Evolutionary conservation across 305 asterid genomes (phyloP).

Genomic region (Andrographis paniculata): DNA sequence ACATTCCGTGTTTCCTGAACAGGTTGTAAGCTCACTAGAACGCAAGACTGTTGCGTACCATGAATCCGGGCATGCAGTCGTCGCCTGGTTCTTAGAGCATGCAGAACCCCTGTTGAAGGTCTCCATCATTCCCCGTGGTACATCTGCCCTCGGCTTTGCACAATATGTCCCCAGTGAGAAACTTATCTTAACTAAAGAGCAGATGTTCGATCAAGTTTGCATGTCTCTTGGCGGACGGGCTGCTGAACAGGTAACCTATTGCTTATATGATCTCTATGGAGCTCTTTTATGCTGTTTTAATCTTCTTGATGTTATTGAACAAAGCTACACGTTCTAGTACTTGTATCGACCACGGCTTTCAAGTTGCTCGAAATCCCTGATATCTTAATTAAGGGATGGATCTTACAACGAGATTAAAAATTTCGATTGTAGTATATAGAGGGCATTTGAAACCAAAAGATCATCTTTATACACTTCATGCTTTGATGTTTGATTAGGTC

Average conservation of each 20-base stretch:
- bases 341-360: too few species aligned
- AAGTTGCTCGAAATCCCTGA: too few species aligned
- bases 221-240: conserved; percentile 94
- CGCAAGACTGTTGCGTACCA: conserved; percentile 75
- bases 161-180: conserved; percentile 77
- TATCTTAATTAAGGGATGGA: too few species aligned
- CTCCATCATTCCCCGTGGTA: conserved; percentile 78
- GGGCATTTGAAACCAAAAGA: too few species aligned
- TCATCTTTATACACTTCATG: too few species aligned
- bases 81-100: conserved; percentile 80
- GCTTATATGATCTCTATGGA: neutral
- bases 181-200: conserved; percentile 74
- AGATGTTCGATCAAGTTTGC: conserved; percentile 73
- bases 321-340: too few species aligned
- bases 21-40: conserved; percentile 73
- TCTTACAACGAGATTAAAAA: too few species aligned
- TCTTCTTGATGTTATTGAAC: too few species aligned
- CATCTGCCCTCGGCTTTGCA: conserved; percentile 82
- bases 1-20: neutral
- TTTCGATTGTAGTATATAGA: too few species aligned
- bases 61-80: conserved; percentile 86
- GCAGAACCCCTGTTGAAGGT: conserved; percentile 81
- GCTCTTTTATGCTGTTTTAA: too few species aligned
- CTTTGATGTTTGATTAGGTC: too few species aligned
- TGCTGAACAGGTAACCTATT: conserved; percentile 63